Evolutionary conservation across 2,329 filamentous ascomycete species (phyloP), one percentile per base, ranked within the genome.

Genomic region (Arthroderma sp.): DNA sequence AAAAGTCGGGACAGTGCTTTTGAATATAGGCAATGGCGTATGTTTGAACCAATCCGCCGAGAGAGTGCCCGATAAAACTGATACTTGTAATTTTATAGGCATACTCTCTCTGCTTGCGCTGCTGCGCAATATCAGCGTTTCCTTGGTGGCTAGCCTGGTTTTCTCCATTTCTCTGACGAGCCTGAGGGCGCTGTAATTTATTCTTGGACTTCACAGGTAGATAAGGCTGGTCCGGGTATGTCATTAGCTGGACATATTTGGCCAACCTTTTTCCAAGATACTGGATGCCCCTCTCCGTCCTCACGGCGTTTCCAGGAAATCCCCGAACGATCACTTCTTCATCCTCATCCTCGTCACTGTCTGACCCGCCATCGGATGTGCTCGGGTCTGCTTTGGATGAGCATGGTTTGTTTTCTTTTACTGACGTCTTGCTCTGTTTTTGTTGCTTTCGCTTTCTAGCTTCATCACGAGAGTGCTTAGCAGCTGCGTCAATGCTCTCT

Each of bases 11-110:
- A 0, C 89, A 95, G 69, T 97, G 90, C 68, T 96, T 96, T 65
- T 96, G 87, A 49, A 97, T 95, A 69, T 97, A 97, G 7, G 91
- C 91, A 58, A 97, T 85, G 1, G 91, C 91, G 68, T 97, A 97
- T 0, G 87, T 95, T 70, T 97, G 91, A 15, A 95, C 81, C 17
- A 95, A 76, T 0, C 91, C 91, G 28, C 91, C 91, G 0, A 97
- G 80, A 0, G 91, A 96, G 72, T 97, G 91, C 0, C 85, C 90
- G 58, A 97, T 81, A 68, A 97, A 95, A 67, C 91, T 96, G 69
- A 97, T 96, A 69, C 90, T 95, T 9, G 90, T 93, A 66, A 95
- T 89, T 63, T 83, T 85, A 70, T 94, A 97, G 1, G 84, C 78
- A 51, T 77, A 70, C 15, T 74, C 65, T 38, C 74, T 66, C 23